phyloP scores from a whole-genome alignment of 805 yeast species.

The Suhomyces faveliae region DNA sequence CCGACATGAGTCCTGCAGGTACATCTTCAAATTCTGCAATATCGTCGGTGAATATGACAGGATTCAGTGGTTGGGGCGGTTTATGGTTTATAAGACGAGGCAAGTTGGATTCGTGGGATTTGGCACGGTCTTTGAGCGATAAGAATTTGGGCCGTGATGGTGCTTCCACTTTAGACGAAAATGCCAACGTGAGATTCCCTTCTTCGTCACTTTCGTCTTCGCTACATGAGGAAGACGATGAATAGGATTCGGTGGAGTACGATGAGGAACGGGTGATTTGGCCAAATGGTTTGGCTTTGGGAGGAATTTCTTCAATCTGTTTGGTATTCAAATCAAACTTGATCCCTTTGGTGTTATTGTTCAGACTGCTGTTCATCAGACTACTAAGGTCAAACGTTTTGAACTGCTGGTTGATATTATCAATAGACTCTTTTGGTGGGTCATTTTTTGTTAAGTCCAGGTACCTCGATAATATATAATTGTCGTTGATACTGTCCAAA shows the following conservation, averaged over 20 bases:
- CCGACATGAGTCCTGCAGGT: conserved; percentile 38
- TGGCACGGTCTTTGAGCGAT: conserved; percentile 33
- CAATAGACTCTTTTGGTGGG: conserved; percentile 5
- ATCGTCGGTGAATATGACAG: conserved; percentile 31
- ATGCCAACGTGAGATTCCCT: conserved; percentile 45
- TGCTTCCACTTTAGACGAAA: conserved; percentile 40
- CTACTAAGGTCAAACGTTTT: conserved; percentile 34
- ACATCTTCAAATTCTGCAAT: conserved; percentile 41
- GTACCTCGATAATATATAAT: conserved; percentile 43
- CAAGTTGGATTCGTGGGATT: conserved; percentile 43
- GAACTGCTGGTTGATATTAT: conserved; percentile 32
- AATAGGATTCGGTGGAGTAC: conserved; percentile 12
- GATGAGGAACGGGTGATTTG: conserved; percentile 4
- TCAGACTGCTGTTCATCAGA: conserved; percentile 38
- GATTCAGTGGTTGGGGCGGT: conserved; percentile 19
- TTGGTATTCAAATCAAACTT: conserved; percentile 1
- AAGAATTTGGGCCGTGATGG: conserved; percentile 34
- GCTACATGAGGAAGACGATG: conserved; percentile 10
- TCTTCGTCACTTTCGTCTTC: conserved; percentile 34
- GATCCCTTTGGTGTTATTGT: conserved; percentile 9
- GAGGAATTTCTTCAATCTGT: conserved; percentile 21
- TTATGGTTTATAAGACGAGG: conserved; percentile 22
- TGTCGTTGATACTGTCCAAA: conserved; percentile 65
- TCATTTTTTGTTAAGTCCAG: conserved; percentile 27
- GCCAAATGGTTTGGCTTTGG: conserved; percentile 11